Percentiles rank a stretch among this genome's conserved stretches.
Evolutionary conservation across 108 stramenopile genomes (phyloP).

Genomic region (Craspedostauros australis): DNA sequence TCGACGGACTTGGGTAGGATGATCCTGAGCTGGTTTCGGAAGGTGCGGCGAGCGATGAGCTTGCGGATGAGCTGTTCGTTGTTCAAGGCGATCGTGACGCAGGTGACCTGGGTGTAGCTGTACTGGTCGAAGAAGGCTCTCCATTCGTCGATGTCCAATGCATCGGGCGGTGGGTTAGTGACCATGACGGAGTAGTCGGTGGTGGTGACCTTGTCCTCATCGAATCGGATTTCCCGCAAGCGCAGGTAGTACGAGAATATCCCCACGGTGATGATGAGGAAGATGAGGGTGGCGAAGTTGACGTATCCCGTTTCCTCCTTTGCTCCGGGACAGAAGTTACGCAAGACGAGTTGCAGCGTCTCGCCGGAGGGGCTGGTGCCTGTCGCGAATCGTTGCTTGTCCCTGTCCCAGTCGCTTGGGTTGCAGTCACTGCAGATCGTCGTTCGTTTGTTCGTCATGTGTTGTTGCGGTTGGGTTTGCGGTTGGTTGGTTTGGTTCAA

Average conservation of each 20-base stretch:
- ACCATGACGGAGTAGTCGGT: constrained; percentile 74
- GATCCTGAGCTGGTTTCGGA: constrained; percentile 24
- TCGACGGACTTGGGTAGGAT: constrained; percentile 33
- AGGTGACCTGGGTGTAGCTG: constrained; percentile 40
- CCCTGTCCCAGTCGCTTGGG: constrained; percentile 4
- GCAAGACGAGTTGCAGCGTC: constrained; percentile 35
- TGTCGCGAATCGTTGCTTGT: constrained; percentile 18
- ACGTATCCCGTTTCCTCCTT: constrained; percentile 38
- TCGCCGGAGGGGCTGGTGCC: constrained; percentile 22
- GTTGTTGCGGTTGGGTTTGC: neutral
- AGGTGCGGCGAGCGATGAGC: constrained; percentile 34
- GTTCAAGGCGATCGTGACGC: constrained; percentile 61
- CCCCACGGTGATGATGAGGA: constrained; percentile 37
- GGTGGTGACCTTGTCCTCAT: constrained; percentile 57
- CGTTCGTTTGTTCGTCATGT: no score
- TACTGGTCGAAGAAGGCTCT: constrained; percentile 60
- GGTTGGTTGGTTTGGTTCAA: neutral
- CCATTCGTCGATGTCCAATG: constrained; percentile 75
- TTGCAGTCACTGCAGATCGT: constrained; percentile 23
- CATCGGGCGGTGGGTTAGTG: constrained; percentile 66
- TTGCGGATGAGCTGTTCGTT: constrained; percentile 48
- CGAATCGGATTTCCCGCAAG: constrained; percentile 53
- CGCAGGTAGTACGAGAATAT: constrained; percentile 44
- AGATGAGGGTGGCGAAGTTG: constrained; percentile 53
- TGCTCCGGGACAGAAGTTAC: constrained; percentile 60